These are phyloP conservation scores for Parmales sp. DNA, from an alignment of 108 stramenopile genomes.

Conservation along the genomic window DNA sequence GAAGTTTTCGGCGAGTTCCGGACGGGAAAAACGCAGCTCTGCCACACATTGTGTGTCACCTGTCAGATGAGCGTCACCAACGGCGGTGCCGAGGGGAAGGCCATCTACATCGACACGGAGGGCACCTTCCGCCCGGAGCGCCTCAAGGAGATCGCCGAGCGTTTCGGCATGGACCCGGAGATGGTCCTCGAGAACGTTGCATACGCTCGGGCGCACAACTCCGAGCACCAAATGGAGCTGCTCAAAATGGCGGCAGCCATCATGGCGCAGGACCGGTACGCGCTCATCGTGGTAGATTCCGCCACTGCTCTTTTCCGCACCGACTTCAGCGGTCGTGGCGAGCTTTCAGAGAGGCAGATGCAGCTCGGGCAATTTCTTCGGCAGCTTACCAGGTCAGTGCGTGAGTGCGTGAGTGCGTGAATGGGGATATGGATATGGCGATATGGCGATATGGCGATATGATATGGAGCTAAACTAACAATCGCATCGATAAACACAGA, in stretches of 20 bases:
- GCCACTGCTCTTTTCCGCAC: conserved; percentile 99
- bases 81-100: conserved; percentile 94
- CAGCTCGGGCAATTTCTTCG: conserved; percentile 97
- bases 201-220: conserved; percentile 97
- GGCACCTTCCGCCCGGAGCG: conserved; percentile 94
- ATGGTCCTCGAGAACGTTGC: conserved; percentile 97
- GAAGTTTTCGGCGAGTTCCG: conserved; percentile 87
- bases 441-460: background rate
- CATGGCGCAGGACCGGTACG: conserved; percentile 95
- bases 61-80: conserved; percentile 93
- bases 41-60: conserved; percentile 98
- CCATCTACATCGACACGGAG: conserved; percentile 99
- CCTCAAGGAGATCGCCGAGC: conserved; percentile 92
- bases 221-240: conserved; percentile 92
- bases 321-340: conserved; percentile 98
- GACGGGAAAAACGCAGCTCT: conserved; percentile 98
- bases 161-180: conserved; percentile 85
- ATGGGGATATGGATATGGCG: background rate
- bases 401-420: conserved; percentile 20
- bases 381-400: conserved; percentile 90
- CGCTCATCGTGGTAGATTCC: conserved; percentile 91
- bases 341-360: conserved; percentile 89
- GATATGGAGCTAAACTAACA: background rate
- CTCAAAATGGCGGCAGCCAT: conserved; percentile 94
- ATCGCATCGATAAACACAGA: no score